phyloP scores from a whole-genome alignment of 257 asterid species.

The Solanum dulcamara region DNA sequence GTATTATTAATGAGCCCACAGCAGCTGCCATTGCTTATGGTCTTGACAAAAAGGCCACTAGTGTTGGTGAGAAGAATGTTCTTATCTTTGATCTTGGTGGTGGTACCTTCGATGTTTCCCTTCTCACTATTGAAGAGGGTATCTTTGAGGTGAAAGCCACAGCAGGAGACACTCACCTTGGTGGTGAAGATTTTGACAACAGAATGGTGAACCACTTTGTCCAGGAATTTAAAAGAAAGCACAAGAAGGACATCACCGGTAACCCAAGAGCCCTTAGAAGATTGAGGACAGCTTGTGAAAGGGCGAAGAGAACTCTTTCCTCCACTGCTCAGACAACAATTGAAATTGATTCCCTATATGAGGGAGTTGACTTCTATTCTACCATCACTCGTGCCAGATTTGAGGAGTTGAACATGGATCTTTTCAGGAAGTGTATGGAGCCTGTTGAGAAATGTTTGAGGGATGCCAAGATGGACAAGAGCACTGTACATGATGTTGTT shows the following conservation, averaged over 20 bases:
- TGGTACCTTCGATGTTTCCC: slow-evolving; percentile 16
- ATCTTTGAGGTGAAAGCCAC: slow-evolving; percentile 17
- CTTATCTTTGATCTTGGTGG: slow-evolving; percentile 17
- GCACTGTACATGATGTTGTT: slow-evolving; percentile 5
- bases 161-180: slow-evolving; percentile 19
- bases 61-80: slow-evolving; percentile 6
- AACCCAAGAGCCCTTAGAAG: slow-evolving; percentile 21
- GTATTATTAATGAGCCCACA: slow-evolving; percentile 15
- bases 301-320: slow-evolving; percentile 21
- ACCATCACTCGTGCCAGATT: slow-evolving; percentile 15
- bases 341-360: slow-evolving; percentile 21
- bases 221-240: slow-evolving; percentile 18
- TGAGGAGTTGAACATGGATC: slow-evolving; percentile 15
- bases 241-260: slow-evolving; percentile 19
- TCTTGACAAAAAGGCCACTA: slow-evolving; percentile 4
- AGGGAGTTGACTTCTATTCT: slow-evolving; percentile 21
- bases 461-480: slow-evolving; percentile 16
- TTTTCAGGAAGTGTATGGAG: slow-evolving; percentile 12
- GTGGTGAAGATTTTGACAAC: slow-evolving; percentile 17
- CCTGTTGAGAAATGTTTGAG: slow-evolving; percentile 14
- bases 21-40: slow-evolving; percentile 17
- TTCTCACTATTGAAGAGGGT: slow-evolving; percentile 13
- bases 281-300: slow-evolving; percentile 18
- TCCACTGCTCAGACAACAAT: slow-evolving; percentile 16
- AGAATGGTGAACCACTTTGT: slow-evolving; percentile 12